A percentile compares a stretch with the other conserved stretches of the same genome.
Conservation (phyloP, 768 basidiomycete genomes). For the Leucogyrophana mollusca region DNA sequence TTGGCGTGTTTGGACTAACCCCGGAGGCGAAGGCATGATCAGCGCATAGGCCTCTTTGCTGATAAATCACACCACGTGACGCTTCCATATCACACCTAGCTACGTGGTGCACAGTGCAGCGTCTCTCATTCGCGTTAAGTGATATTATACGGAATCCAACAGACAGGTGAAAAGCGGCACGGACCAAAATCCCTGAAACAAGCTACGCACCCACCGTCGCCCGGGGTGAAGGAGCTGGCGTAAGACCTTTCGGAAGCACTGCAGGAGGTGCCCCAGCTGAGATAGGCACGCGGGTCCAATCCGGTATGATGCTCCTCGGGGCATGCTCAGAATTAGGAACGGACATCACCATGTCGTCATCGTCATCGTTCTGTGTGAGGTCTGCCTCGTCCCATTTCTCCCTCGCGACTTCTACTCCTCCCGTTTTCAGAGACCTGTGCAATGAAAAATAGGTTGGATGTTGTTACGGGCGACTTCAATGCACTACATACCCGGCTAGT, state of each 20-base stretch:
- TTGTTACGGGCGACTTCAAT: background rate
- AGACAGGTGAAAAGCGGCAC: too few relatives aligned
- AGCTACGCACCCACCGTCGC: constrained; percentile 35
- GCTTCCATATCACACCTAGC: too few relatives aligned
- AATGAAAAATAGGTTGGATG: constrained; percentile 1
- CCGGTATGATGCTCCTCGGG: constrained; percentile 58
- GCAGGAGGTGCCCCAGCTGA: constrained; percentile 65
- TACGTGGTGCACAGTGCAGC: too few relatives aligned
- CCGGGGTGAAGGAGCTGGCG: constrained; percentile 17
- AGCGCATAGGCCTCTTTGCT: too few relatives aligned
- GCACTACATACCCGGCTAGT: constrained; percentile 72
- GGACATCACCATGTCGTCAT: constrained; percentile 23
- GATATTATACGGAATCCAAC: too few relatives aligned
- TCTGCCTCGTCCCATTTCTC: constrained; percentile 86
- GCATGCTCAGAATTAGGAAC: constrained; percentile 22
- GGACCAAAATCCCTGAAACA: too few relatives aligned
- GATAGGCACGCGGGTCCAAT: constrained; percentile 75
- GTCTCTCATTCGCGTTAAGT: too few relatives aligned
- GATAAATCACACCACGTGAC: too few relatives aligned
- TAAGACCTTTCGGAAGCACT: constrained; percentile 10
- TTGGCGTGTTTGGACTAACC: too few relatives aligned
- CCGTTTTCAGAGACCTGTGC: constrained; percentile 77
- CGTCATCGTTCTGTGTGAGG: constrained; percentile 37
- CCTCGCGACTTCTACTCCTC: constrained; percentile 75
- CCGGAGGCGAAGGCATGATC: too few relatives aligned